Evolutionary conservation across 768 basidiomycete species (phyloP).

Genomic region (Mycena floridula): DNA sequence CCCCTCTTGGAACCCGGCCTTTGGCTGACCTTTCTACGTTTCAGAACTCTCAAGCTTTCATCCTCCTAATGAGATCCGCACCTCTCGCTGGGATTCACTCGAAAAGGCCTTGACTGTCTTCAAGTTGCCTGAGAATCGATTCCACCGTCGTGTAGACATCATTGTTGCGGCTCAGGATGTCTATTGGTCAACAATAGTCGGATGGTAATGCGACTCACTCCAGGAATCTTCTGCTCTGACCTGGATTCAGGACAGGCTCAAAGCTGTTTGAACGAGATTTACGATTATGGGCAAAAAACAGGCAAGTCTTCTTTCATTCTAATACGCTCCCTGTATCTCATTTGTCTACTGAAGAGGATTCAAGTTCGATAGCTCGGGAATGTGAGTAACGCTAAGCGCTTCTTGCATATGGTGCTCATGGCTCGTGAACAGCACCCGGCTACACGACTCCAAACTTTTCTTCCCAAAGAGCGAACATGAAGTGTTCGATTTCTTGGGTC

Average conservation of each 20-base stretch:
- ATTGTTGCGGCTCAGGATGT: conserved; percentile 72
- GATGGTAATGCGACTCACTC: conserved; percentile 51
- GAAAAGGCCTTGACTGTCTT: conserved; percentile 86
- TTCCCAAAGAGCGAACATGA: conserved; percentile 62
- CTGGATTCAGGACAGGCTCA: conserved; percentile 64
- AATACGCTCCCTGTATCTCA: conserved; percentile 4
- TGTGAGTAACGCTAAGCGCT: conserved; percentile 41
- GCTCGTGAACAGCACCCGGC: conserved; percentile 40
- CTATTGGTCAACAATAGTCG: conserved; percentile 86
- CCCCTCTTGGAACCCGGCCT: background rate
- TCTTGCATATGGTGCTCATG: background rate
- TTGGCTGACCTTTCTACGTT: background rate
- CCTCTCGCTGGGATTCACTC: conserved; percentile 70
- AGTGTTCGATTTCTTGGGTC: conserved; percentile 63
- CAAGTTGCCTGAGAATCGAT: conserved; percentile 43
- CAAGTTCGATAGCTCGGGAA: conserved; percentile 79
- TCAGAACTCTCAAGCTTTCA: conserved; percentile 60
- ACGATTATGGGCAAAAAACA: conserved; percentile 64
- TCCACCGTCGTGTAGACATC: conserved; percentile 73
- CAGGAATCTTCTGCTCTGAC: background rate
- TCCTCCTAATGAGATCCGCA: conserved; percentile 44
- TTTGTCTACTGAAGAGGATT: conserved; percentile 42
- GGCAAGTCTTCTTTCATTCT: conserved; percentile 28
- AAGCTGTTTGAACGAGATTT: conserved; percentile 88
- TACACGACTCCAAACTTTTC: conserved; percentile 55